Evolutionary conservation across 1,284 basidiomycete genomes (phyloP).

Genomic region (Pseudozyma tsukubaensis): DNA sequence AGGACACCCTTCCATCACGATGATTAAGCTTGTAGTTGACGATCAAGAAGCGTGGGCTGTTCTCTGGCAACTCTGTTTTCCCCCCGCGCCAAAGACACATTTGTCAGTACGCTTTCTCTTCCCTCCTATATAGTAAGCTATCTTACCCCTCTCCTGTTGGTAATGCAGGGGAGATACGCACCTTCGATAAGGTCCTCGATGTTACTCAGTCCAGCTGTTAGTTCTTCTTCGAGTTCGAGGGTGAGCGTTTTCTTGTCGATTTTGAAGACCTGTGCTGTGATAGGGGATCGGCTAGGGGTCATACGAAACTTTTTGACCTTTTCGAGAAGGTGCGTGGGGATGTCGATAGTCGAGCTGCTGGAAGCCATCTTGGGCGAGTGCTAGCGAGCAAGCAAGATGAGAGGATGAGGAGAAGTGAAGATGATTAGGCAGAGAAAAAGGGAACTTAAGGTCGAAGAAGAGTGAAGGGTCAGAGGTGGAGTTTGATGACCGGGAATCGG

Average conservation of each 20-base stretch:
- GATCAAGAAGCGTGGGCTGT: constrained; percentile 86
- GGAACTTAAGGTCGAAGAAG: no score
- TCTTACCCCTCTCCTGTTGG: not conserved
- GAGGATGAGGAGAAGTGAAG: not conserved
- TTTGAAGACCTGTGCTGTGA: constrained; percentile 58
- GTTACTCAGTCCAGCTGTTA: constrained; percentile 22
- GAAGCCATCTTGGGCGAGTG: constrained; percentile 4
- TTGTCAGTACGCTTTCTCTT: not conserved
- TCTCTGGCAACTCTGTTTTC: constrained; percentile 84
- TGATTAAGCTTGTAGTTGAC: constrained; percentile 85
- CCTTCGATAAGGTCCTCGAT: constrained; percentile 63
- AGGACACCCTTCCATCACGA: constrained; percentile 84
- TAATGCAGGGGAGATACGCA: constrained; percentile 11
- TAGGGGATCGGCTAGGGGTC: constrained; percentile 30
- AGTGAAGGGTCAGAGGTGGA: no score
- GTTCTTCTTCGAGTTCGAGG: constrained; percentile 61
- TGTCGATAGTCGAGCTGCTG: constrained; percentile 61
- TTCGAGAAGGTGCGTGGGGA: constrained; percentile 44
- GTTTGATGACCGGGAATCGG: no score
- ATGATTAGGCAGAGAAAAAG: no score
- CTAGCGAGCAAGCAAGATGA: not conserved
- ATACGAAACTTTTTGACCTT: constrained; percentile 57
- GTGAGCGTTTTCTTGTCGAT: constrained; percentile 61
- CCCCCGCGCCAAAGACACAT: not conserved
- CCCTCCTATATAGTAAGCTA: no score